Percentiles rank a stretch among this genome's conserved stretches.
phyloP scores from a whole-genome alignment of 2,329 filamentous ascomycete genomes.

The Pestalotiopsis fici region DNA sequence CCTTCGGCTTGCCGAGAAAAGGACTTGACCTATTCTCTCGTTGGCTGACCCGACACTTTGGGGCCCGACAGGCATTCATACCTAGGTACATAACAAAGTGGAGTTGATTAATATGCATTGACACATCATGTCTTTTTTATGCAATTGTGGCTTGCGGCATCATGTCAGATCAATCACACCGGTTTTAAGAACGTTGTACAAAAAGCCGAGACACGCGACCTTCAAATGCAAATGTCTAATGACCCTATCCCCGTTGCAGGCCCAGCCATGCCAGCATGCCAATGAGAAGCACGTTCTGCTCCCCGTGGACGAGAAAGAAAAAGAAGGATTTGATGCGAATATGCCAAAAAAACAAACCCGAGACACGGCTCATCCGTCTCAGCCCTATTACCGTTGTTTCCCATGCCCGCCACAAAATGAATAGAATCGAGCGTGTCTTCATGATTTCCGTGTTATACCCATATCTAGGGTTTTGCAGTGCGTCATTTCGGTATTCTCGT shows the following conservation, averaged over 20 bases:
- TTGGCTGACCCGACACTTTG: not conserved
- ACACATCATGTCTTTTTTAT: not conserved
- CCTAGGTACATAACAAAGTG: not conserved
- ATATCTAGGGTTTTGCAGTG: too few species aligned
- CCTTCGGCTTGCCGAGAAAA: not conserved
- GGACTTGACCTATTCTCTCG: not conserved
- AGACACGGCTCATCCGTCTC: too few species aligned
- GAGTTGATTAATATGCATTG: not conserved
- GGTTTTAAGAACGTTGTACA: too few species aligned
- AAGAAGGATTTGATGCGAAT: not conserved
- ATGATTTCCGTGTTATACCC: too few species aligned
- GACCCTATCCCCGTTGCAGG: too few species aligned
- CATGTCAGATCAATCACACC: not conserved
- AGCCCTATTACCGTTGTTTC: too few species aligned
- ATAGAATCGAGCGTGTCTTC: too few species aligned
- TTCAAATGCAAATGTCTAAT: too few species aligned
- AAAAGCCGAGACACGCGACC: too few species aligned
- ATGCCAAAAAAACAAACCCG: not conserved
- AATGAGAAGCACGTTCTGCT: not conserved
- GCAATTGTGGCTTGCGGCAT: not conserved
- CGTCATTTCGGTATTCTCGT: too few species aligned
- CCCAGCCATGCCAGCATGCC: not conserved
- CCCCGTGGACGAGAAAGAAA: not conserved
- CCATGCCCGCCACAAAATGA: too few species aligned
- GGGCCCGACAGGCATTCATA: not conserved